Evolutionary conservation across 805 yeast species (phyloP).

Genomic region (Candida vaughaniae): DNA sequence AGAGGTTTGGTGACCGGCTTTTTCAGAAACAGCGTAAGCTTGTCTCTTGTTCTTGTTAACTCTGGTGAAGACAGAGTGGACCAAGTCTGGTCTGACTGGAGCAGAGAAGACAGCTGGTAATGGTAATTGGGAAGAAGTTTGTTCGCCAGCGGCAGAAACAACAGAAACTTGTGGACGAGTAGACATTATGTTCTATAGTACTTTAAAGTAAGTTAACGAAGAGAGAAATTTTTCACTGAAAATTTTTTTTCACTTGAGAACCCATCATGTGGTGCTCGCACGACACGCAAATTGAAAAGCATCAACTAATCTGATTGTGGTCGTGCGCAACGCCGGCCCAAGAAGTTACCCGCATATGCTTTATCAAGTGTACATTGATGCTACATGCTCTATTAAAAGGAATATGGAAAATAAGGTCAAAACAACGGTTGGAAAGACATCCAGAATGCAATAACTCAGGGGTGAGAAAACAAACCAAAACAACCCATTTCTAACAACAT

Average conservation of each 20-base stretch:
- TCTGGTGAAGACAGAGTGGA: constrained; percentile 97
- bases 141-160: constrained; percentile 82
- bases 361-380: too few relatives aligned
- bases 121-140: constrained; percentile 79
- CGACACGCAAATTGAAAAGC: too few relatives aligned
- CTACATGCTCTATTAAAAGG: too few relatives aligned
- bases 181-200: too few relatives aligned
- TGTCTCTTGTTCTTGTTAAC: constrained; percentile 99
- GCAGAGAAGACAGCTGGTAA: constrained; percentile 99
- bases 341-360: too few relatives aligned
- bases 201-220: constrained; percentile 7
- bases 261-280: constrained; percentile 2
- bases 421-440: too few relatives aligned
- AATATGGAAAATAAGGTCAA: too few relatives aligned
- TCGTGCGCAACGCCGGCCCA: too few relatives aligned
- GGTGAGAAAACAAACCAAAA: too few relatives aligned
- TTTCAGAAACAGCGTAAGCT: constrained; percentile 99
- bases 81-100: constrained; percentile 99
- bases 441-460: too few relatives aligned
- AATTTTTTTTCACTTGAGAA: constrained; percentile 1
- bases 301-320: too few relatives aligned
- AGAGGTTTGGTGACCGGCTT: constrained; percentile 99
- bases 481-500: constrained; percentile 36
- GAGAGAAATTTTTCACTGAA: constrained; percentile 16
- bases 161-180: constrained; percentile 96